These are phyloP conservation scores for Lactifluus pinguis DNA, from an alignment of 768 basidiomycete genomes.

Conservation along the genomic window DNA sequence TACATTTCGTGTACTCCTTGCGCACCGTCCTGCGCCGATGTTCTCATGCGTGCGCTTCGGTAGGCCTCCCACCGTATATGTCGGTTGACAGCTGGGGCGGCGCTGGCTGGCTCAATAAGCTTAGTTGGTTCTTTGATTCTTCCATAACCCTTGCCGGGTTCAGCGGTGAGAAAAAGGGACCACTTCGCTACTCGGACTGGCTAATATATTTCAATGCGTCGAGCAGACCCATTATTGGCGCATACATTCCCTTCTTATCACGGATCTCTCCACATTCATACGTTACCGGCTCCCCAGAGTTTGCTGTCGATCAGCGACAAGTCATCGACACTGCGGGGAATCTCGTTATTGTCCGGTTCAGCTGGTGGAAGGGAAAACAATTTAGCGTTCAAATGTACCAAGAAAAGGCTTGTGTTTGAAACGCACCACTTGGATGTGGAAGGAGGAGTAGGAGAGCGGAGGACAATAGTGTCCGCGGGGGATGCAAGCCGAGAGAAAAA, in stretches of 20 bases:
- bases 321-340: constrained; percentile 75
- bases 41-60: constrained; percentile 54
- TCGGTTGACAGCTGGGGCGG: constrained; percentile 53
- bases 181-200: background rate
- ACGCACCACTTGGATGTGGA: constrained; percentile 84
- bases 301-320: constrained; percentile 74
- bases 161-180: constrained; percentile 45
- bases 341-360: constrained; percentile 45
- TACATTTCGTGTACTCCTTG: constrained; percentile 64
- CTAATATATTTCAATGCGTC: background rate
- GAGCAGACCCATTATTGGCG: constrained; percentile 72
- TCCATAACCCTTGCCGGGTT: constrained; percentile 70
- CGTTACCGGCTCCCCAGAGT: constrained; percentile 65
- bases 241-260: constrained; percentile 76
- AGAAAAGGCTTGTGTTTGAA: constrained; percentile 82
- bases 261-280: constrained; percentile 72
- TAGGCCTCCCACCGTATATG: constrained; percentile 57
- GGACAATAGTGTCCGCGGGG: constrained; percentile 51
- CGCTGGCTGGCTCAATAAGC: constrained; percentile 62
- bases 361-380: constrained; percentile 86
- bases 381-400: constrained; percentile 85
- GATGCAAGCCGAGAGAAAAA: constrained; percentile 17
- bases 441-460: constrained; percentile 72
- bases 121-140: constrained; percentile 75
- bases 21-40: constrained; percentile 49